Percentiles rank a stretch among this genome's conserved stretches.
Conservation (phyloP, 352 stramenopile genomes). For the Phytophthora pinifolia region DNA sequence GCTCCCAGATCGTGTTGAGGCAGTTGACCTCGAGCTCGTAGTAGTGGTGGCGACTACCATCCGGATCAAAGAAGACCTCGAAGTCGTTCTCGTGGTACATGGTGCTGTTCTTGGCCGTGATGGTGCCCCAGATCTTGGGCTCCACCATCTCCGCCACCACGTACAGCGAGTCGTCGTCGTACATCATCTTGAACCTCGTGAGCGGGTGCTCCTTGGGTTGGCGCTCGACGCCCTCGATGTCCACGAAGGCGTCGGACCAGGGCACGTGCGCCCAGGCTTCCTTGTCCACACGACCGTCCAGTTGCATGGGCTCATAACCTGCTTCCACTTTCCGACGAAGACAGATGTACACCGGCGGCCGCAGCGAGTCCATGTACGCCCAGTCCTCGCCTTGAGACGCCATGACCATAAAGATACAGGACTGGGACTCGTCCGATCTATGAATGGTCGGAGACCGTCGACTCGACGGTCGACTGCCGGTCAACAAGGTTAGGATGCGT, state of each 20-base stretch:
- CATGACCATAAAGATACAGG: conserved; percentile 6
- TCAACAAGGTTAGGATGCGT: no score
- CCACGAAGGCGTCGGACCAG: conserved; percentile 73
- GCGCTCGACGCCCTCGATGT: conserved; percentile 64
- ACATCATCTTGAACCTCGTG: conserved; percentile 83
- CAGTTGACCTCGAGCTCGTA: conserved; percentile 93
- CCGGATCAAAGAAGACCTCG: conserved; percentile 92
- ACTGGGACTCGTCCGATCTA: no score
- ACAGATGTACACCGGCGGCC: conserved; percentile 69
- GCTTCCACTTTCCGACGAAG: conserved; percentile 45
- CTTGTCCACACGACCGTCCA: conserved; percentile 69
- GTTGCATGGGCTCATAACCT: conserved; percentile 35
- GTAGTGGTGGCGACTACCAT: conserved; percentile 84
- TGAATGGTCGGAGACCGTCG: no score
- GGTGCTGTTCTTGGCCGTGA: conserved; percentile 65
- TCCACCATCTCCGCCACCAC: conserved; percentile 68
- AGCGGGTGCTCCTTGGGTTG: conserved; percentile 44
- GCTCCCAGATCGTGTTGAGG: conserved; percentile 91
- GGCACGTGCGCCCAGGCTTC: conserved; percentile 62
- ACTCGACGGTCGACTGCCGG: no score
- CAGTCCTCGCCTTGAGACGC: conserved; percentile 25
- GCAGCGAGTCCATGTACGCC: conserved; percentile 61
- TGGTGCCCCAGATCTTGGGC: conserved; percentile 73
- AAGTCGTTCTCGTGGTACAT: conserved; percentile 93
- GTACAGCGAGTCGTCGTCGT: conserved; percentile 75